These are phyloP conservation scores for Globisporangium spiculum DNA, from an alignment of 352 stramenopile genomes.

Conservation along the genomic window DNA sequence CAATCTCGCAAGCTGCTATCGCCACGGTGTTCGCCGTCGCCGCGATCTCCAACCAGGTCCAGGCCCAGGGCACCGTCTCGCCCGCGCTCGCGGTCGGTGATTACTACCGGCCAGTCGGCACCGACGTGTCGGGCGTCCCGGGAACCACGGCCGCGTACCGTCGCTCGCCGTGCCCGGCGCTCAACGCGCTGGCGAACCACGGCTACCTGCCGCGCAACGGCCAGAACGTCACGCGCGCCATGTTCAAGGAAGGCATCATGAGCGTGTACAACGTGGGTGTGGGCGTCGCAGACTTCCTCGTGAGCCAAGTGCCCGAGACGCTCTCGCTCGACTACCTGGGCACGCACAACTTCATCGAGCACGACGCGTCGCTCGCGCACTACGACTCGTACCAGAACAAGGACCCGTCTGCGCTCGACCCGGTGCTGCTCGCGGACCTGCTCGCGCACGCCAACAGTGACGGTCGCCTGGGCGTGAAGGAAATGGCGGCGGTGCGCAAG, in stretches of 20 bases:
- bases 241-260: slow-evolving; percentile 15
- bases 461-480: slow-evolving; percentile 4
- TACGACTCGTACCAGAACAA: slow-evolving; percentile 19
- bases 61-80: neutral
- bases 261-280: slow-evolving; percentile 21
- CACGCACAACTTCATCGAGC: slow-evolving; percentile 30
- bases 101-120: slow-evolving; percentile 22
- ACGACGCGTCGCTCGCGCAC: slow-evolving; percentile 37
- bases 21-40: neutral
- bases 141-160: slow-evolving; percentile 21
- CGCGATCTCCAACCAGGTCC: neutral
- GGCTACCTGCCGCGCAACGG: slow-evolving; percentile 29
- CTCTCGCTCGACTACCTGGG: slow-evolving; percentile 14
- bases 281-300: slow-evolving; percentile 11
- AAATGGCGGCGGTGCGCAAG: slow-evolving; percentile 7
- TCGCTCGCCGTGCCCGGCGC: slow-evolving; percentile 31
- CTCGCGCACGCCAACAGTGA: slow-evolving; percentile 12
- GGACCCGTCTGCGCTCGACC: slow-evolving; percentile 21
- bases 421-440: slow-evolving; percentile 15
- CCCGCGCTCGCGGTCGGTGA: neutral
- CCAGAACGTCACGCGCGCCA: slow-evolving; percentile 16
- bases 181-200: slow-evolving; percentile 41
- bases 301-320: slow-evolving; percentile 8
- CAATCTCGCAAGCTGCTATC: neutral
- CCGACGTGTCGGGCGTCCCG: slow-evolving; percentile 18